Evolutionary conservation across 2,329 filamentous ascomycete genomes (phyloP).

Genomic region (Hortaea sp.): DNA sequence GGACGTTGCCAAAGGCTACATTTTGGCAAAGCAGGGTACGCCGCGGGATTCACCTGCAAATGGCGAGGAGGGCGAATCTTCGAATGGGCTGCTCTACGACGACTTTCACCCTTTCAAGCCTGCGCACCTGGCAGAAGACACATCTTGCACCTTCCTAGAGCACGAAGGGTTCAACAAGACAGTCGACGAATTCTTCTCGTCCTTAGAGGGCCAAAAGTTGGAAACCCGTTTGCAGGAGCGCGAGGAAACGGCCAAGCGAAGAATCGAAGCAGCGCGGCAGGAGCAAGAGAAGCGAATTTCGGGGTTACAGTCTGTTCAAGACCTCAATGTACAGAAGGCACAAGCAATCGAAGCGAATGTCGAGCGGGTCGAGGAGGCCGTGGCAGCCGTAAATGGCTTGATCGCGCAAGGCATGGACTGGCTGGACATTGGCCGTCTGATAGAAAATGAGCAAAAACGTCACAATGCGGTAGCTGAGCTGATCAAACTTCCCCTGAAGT

Average conservation of each 20-base stretch:
- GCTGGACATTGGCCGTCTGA: constrained; percentile 78
- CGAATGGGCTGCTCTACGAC: constrained; percentile 61
- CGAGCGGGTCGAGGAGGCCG: constrained; percentile 83
- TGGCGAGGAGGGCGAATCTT: constrained; percentile 22
- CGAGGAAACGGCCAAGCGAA: constrained; percentile 70
- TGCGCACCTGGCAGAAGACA: constrained; percentile 61
- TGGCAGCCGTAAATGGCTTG: constrained; percentile 85
- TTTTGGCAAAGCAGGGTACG: constrained; percentile 58
- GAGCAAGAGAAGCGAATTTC: constrained; percentile 82
- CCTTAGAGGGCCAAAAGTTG: constrained; percentile 84
- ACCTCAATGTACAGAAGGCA: constrained; percentile 77
- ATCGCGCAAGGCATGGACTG: constrained; percentile 94
- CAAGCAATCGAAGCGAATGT: constrained; percentile 83
- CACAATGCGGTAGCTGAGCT: constrained; percentile 77
- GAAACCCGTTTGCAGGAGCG: constrained; percentile 74
- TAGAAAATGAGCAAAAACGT: constrained; percentile 74
- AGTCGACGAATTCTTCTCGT: constrained; percentile 95
- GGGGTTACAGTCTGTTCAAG: constrained; percentile 70
- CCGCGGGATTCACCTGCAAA: constrained; percentile 9
- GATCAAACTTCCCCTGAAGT: constrained; percentile 77
- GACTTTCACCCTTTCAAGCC: constrained; percentile 94
- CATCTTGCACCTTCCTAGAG: constrained; percentile 57
- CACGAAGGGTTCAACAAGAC: constrained; percentile 85
- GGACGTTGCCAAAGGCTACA: constrained; percentile 67
- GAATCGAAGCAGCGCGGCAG: constrained; percentile 70